Evolutionary conservation across 225 moss, liverwort and hornwort species (phyloP).

Genomic region (Physcomitrium patens): DNA sequence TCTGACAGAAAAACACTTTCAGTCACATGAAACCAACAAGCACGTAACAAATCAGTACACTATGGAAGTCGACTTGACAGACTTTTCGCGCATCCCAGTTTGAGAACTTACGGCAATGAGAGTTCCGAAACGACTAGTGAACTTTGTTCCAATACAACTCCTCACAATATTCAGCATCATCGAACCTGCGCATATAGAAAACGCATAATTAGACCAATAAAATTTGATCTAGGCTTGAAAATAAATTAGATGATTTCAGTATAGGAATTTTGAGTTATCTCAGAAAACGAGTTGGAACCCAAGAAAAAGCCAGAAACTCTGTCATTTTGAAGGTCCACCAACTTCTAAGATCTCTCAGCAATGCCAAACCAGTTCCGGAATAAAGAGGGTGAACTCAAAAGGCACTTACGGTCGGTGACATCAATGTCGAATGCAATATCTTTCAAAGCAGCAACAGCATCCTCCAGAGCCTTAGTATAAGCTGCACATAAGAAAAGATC

Average conservation of each 20-base stretch:
- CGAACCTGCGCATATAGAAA: constrained; percentile 43
- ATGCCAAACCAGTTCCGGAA: constrained; percentile 6
- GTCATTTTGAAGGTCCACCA: not conserved
- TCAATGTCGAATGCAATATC: constrained; percentile 79
- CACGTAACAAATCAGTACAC: not conserved
- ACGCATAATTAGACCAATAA: not conserved
- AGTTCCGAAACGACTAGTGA: constrained; percentile 87
- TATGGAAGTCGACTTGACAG: not conserved
- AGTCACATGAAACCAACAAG: not conserved
- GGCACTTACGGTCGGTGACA: constrained; percentile 47
- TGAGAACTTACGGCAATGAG: constrained; percentile 69
- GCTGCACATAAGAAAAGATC: constrained; percentile 42
- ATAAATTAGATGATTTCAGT: not conserved
- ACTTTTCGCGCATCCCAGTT: not conserved
- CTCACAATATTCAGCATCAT: constrained; percentile 94
- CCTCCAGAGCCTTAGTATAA: constrained; percentile 80
- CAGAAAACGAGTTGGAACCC: not conserved
- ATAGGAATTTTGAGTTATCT: not conserved
- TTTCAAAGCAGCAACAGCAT: constrained; percentile 79
- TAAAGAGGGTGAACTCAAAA: not conserved
- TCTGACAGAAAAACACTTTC: not conserved
- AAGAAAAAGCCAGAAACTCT: not conserved
- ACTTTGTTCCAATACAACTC: constrained; percentile 93
- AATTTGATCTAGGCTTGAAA: too few species aligned
- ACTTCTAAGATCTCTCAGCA: not conserved